Evolutionary conservation across 352 stramenopile genomes (phyloP).

Genomic region (Phytopythium litorale): DNA sequence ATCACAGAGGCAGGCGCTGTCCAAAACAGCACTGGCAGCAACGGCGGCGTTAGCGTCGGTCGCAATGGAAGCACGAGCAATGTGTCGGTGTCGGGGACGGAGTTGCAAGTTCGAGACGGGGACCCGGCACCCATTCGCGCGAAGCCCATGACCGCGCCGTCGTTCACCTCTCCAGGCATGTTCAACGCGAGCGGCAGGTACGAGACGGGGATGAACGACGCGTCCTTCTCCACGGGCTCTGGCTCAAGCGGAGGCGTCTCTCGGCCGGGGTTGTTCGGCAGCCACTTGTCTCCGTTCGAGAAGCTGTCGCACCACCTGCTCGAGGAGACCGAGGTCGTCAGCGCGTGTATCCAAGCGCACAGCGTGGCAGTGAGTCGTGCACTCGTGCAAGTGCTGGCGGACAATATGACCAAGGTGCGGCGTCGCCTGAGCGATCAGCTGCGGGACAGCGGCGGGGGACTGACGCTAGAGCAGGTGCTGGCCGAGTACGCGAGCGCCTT

Average conservation of each 20-base stretch:
- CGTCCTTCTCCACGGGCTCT: background rate
- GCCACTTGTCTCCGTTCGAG: slow-evolving; percentile 45
- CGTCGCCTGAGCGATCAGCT: slow-evolving; percentile 27
- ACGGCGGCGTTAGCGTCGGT: background rate
- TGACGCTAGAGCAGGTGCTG: slow-evolving; percentile 39
- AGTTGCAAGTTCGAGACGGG: background rate
- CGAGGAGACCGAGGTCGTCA: slow-evolving; percentile 68
- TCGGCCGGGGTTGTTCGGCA: background rate
- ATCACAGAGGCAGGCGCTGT: background rate
- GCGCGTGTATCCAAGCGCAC: slow-evolving; percentile 57
- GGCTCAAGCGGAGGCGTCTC: background rate
- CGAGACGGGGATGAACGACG: background rate
- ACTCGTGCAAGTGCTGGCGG: slow-evolving; percentile 62
- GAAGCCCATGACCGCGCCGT: background rate
- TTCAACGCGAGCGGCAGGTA: slow-evolving; percentile 5
- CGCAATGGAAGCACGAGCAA: background rate
- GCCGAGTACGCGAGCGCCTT: slow-evolving; percentile 53
- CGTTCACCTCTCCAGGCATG: background rate
- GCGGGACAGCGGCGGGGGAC: slow-evolving; percentile 15
- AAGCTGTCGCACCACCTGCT: slow-evolving; percentile 69
- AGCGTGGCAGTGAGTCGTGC: slow-evolving; percentile 51
- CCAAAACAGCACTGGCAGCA: background rate
- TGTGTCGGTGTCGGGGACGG: background rate
- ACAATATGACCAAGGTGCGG: slow-evolving; percentile 49
- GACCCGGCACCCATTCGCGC: background rate